phyloP scores from a whole-genome alignment of 1,284 basidiomycete species.

The Volvariella volvacea region DNA sequence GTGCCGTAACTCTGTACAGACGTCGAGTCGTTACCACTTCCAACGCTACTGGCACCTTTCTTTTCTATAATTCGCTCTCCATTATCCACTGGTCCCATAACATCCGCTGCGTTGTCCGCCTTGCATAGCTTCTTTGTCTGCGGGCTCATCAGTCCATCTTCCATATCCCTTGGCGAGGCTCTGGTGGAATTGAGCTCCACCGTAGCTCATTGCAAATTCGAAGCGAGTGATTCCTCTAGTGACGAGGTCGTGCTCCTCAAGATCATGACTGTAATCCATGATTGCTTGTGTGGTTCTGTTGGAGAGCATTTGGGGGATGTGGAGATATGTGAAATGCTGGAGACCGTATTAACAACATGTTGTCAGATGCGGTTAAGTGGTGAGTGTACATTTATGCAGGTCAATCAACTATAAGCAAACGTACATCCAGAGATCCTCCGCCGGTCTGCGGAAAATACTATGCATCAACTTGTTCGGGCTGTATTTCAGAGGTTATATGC shows the following conservation, averaged over 20 bases:
- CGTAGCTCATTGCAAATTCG: conserved; percentile 95
- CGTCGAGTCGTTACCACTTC: conserved; percentile 45
- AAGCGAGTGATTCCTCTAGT: conserved; percentile 90
- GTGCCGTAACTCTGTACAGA: conserved; percentile 35
- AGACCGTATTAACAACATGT: conserved; percentile 95
- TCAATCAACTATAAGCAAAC: neutral
- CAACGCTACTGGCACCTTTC: conserved; percentile 79
- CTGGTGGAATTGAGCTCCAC: conserved; percentile 85
- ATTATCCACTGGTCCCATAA: conserved; percentile 90
- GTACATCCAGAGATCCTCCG: conserved; percentile 76
- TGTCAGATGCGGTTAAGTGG: conserved; percentile 95
- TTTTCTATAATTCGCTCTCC: conserved; percentile 90
- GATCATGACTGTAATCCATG: conserved; percentile 88
- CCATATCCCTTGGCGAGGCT: conserved; percentile 50
- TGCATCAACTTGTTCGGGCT: conserved; percentile 81
- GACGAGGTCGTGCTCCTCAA: conserved; percentile 94
- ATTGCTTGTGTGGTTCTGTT: conserved; percentile 70
- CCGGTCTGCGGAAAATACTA: conserved; percentile 90
- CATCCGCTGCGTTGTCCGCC: conserved; percentile 81
- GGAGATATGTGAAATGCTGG: conserved; percentile 96
- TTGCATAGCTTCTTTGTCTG: conserved; percentile 85
- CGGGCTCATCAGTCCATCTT: conserved; percentile 58
- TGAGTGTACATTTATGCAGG: conserved; percentile 30
- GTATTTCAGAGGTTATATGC: conserved; percentile 73
- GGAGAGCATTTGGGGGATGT: conserved; percentile 78